Conservation (phyloP, 441 rosid species). For the Breynia disticha region DNA sequence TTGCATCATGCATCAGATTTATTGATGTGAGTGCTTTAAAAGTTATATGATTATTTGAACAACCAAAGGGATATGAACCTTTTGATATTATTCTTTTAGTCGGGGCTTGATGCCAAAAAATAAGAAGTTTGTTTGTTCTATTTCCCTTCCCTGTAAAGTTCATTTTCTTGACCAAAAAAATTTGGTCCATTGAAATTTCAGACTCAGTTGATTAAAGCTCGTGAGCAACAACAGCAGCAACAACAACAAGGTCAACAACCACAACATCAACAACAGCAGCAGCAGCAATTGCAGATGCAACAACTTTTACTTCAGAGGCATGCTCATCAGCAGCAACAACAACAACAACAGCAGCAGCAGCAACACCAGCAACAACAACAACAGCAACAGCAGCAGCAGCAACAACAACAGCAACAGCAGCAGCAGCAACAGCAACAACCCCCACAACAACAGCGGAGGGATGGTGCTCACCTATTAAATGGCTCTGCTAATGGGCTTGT, state of each 20-base stretch:
- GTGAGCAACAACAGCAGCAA: slow-evolving; percentile 55
- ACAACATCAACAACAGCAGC: slow-evolving; percentile 30
- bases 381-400: slow-evolving; percentile 24
- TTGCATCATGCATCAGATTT: no score
- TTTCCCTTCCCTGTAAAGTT: not conserved
- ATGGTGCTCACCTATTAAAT: slow-evolving; percentile 57
- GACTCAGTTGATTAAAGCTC: slow-evolving; percentile 76
- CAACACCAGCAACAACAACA: slow-evolving; percentile 50
- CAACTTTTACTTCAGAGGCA: slow-evolving; percentile 45
- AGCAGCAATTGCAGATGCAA: slow-evolving; percentile 61
- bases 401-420: slow-evolving; percentile 37
- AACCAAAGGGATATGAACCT: no score
- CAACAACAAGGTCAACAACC: slow-evolving; percentile 29
- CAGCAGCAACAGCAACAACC: slow-evolving; percentile 41
- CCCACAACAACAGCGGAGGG: slow-evolving; percentile 57
- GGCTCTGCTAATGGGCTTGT: slow-evolving; percentile 58
- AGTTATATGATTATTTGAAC: no score
- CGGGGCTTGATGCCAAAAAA: no score
- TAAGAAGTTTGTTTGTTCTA: no score
- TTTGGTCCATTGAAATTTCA: slow-evolving; percentile 21
- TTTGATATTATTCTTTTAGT: no score
- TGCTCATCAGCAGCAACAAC: slow-evolving; percentile 41
- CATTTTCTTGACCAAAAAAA: slow-evolving; percentile 5
- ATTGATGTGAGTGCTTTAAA: no score
- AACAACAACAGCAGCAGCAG: slow-evolving; percentile 19